Evolutionary conservation across 2,329 filamentous ascomycete species (phyloP), one percentile per base, ranked within the genome.

Genomic region (Beauveria australis): DNA sequence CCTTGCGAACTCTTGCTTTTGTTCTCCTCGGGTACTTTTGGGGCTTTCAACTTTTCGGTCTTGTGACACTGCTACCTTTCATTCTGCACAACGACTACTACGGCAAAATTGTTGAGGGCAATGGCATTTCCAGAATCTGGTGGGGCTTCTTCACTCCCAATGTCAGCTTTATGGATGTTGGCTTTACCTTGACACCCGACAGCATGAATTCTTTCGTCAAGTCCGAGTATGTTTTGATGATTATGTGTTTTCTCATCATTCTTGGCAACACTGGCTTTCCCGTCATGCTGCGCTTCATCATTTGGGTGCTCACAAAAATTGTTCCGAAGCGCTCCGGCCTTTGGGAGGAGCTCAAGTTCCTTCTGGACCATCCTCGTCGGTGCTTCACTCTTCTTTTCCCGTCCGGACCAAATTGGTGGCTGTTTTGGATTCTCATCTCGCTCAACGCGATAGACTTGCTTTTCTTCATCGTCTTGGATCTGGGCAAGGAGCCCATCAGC

Each of bases 331-430:
- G 74, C 7, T 89, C 86, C 28, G 87, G 88, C 1, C 72, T 95
- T 1, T 96, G 90, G 85, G 93, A 99, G 72, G 93, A 97, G 71
- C 77, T 97, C 12, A 84, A 85, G 43, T 99, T 99, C 68, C 77
- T 99, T 22, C 82, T 99, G 1, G 93, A 97, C 68, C 94, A 99
- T 67, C 94, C 94, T 0, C 88, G 94, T 70, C 89, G 94, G 59
- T 99, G 94, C 75, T 99, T 99, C 70, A 99, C 94, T 0, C 79
- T 99, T 16, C 79, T 99, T 0, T 99, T 99, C 66, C 94, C 94
- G 0, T 87, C 89, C 0, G 86, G 85, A 59, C 91, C 93, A 1
- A 97, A 91, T 1, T 97, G 94, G 94, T 96, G 92, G 91, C 79
- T 99, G 0, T 96, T 97, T 70, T 89, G 85, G 74, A 89, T 97